Evolutionary conservation across 2,329 filamentous ascomycete species (phyloP).

Genomic region (Westerdykella sp.): DNA sequence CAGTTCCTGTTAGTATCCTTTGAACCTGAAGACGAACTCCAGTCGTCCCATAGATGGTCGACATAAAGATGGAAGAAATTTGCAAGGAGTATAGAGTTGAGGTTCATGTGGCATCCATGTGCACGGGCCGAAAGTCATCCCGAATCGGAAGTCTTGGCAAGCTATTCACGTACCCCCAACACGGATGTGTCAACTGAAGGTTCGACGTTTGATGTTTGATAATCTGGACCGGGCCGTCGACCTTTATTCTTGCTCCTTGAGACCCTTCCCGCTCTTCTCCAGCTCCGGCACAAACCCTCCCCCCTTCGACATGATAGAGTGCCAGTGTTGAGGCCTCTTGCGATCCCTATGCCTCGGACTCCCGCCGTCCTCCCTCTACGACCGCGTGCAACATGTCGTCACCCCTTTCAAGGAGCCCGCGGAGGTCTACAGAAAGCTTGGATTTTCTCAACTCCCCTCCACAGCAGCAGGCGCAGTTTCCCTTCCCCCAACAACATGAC

Average conservation of each 20-base stretch:
- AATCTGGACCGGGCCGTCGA: too few relatives aligned
- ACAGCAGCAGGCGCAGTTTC: conserved; percentile 41
- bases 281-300: not conserved
- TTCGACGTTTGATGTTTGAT: not conserved
- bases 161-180: not conserved
- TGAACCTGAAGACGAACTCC: too few relatives aligned
- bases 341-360: conserved; percentile 32
- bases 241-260: too few relatives aligned
- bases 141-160: not conserved
- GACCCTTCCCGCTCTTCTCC: not conserved
- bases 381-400: conserved; percentile 36
- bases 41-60: too few relatives aligned
- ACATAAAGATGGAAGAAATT: too few relatives aligned
- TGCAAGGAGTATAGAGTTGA: too few relatives aligned
- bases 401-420: conserved; percentile 28
- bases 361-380: conserved; percentile 10
- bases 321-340: conserved; percentile 1
- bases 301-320: conserved; percentile 2
- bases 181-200: not conserved
- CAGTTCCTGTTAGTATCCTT: too few relatives aligned
- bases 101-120: not conserved
- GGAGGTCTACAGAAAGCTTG: conserved; percentile 46
- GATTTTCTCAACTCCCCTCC: conserved; percentile 40
- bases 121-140: not conserved
- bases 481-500: conserved; percentile 57